These are phyloP conservation scores for Amanita molliuscula DNA, from an alignment of 768 basidiomycete species.

Conservation along the genomic window DNA sequence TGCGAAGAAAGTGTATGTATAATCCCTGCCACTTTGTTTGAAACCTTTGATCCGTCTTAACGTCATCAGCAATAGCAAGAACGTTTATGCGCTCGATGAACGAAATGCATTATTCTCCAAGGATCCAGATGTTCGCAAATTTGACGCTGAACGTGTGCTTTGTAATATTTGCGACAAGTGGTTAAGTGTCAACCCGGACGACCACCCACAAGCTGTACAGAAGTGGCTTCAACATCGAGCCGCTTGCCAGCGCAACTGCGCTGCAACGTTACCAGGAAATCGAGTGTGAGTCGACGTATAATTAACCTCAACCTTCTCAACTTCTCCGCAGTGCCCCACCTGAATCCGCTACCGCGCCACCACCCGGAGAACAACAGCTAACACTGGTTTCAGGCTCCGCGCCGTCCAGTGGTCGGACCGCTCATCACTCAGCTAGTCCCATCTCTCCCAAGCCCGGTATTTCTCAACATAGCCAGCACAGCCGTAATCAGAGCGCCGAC, in stretches of 20 bases:
- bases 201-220: conserved; percentile 51
- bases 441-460: conserved; percentile 8
- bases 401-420: background rate
- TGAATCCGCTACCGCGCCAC: conserved; percentile 1
- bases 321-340: background rate
- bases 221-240: conserved; percentile 57
- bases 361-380: conserved; percentile 8
- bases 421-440: conserved; percentile 18
- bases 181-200: conserved; percentile 51
- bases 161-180: conserved; percentile 63
- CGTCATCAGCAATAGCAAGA: conserved; percentile 4
- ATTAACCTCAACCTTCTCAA: background rate
- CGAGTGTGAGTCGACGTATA: conserved; percentile 6
- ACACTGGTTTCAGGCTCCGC: conserved; percentile 6
- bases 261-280: background rate
- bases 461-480: conserved; percentile 7
- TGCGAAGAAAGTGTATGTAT: conserved; percentile 61
- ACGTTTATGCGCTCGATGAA: conserved; percentile 39
- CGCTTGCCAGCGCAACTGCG: conserved; percentile 31
- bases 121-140: conserved; percentile 66
- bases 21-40: background rate
- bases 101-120: conserved; percentile 46
- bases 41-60: conserved; percentile 1
- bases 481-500: conserved; percentile 12
- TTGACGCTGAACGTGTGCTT: conserved; percentile 61